phyloP scores from a whole-genome alignment of 2,329 filamentous ascomycete genomes.

The Lecanicillium sp. region DNA sequence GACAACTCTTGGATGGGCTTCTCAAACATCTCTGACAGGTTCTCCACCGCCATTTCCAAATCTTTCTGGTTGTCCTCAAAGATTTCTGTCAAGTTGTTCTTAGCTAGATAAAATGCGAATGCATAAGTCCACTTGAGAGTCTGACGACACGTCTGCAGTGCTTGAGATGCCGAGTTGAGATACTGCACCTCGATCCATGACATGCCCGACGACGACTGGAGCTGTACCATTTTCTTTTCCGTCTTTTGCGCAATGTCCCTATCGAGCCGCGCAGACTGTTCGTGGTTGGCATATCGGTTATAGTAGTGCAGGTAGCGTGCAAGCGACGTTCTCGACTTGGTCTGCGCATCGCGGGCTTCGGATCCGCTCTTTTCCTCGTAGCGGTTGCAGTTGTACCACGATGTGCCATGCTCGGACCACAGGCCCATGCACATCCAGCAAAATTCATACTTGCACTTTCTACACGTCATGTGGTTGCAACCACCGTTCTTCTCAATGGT shows the following conservation, averaged over 20 bases:
- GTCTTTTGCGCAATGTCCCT: slow-evolving; percentile 95
- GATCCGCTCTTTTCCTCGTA: slow-evolving; percentile 93
- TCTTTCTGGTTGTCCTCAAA: slow-evolving; percentile 99
- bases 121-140: slow-evolving; percentile 99
- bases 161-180: slow-evolving; percentile 84
- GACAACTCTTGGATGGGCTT: slow-evolving; percentile 84
- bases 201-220: slow-evolving; percentile 89
- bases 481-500: slow-evolving; percentile 99
- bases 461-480: slow-evolving; percentile 96
- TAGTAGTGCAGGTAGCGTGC: slow-evolving; percentile 99
- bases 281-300: slow-evolving; percentile 97
- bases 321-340: slow-evolving; percentile 78
- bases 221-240: slow-evolving; percentile 96
- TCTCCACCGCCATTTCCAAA: slow-evolving; percentile 93
- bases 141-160: slow-evolving; percentile 92
- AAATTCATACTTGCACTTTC: slow-evolving; percentile 93
- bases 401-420: slow-evolving; percentile 97
- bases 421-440: slow-evolving; percentile 99
- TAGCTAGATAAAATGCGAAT: slow-evolving; percentile 93
- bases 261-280: slow-evolving; percentile 92
- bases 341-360: slow-evolving; percentile 86
- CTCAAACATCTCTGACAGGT: slow-evolving; percentile 98
- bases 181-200: slow-evolving; percentile 99
- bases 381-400: slow-evolving; percentile 98
- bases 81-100: slow-evolving; percentile 92